Evolutionary conservation across 2,329 filamentous ascomycete species (phyloP), one percentile per base, ranked within the genome.

Genomic region (Amauroascus niger): DNA sequence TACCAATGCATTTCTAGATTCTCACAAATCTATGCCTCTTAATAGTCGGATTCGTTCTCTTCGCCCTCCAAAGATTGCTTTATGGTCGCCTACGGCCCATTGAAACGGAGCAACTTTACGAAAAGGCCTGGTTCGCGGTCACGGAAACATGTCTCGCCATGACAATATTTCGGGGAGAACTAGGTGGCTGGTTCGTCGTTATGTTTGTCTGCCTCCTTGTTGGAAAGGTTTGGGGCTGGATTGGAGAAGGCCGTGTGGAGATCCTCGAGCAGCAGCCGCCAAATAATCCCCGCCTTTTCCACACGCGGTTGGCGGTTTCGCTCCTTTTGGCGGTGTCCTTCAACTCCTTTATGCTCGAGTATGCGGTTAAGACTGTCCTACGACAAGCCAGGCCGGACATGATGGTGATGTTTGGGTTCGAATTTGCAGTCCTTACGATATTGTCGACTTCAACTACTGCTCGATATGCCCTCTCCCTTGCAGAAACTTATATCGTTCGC

Each of bases 361-460:
- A 95, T 68, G 84, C 86, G 55, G 77, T 95, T 57, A 80, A 83
- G 26, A 88, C 86, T 0, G 90, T 97, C 30, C 82, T 96, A 48
- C 83, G 87, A 55, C 84, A 94, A 66, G 88, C 91, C 1, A 79
- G 86, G n/a, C 89, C 91, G 0, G 93, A 94, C 55, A 97, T 98
- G 87, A 98, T 97, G 89, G 89, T 98, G 58, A 97, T 98, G 89
- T 98, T 98, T 65, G 82, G 94, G 5, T 98, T 98, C 63, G 93
- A 98, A 69, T 97, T 97, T 65, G 90, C 91, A 35, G 83, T 98
- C 41, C 74, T 97, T 56, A 78, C 82, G 1, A 84, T 94, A 8
- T 84, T 83, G 49, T 95, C 91, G 0, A 76, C 82, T 50, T 89
- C 91, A 46, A 95, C 89, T 0, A 78, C 81, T 1, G 76, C 82